phyloP scores from a whole-genome alignment of 371 early-diverging fungal species.

The Entomophthora muscae region DNA sequence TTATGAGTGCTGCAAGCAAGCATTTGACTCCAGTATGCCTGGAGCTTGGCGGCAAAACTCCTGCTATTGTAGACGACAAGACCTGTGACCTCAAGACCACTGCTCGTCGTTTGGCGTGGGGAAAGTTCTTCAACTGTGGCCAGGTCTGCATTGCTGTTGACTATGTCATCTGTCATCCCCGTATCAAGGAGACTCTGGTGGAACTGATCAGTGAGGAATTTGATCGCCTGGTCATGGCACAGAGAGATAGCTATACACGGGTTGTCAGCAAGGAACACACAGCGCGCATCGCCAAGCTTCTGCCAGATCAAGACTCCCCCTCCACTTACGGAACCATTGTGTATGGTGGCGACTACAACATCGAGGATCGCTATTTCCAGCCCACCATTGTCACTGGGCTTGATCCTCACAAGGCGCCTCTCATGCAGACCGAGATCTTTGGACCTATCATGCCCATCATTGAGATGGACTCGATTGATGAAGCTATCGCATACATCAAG shows the following conservation, averaged over 20 bases:
- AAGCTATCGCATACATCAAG: slow-evolving; percentile 47
- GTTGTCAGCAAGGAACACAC: slow-evolving; percentile 56
- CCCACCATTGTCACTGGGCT: slow-evolving; percentile 46
- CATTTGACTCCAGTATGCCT: slow-evolving; percentile 61
- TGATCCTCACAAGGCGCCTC: slow-evolving; percentile 18
- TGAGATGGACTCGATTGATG: slow-evolving; percentile 42
- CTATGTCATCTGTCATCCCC: slow-evolving; percentile 42
- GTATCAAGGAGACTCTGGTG: slow-evolving; percentile 19
- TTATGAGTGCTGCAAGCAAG: slow-evolving; percentile 59
- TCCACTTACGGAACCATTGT: slow-evolving; percentile 24
- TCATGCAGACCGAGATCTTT: slow-evolving; percentile 66
- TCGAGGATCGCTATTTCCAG: slow-evolving; percentile 34
- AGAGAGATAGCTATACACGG: slow-evolving; percentile 34
- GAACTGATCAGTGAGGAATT: slow-evolving; percentile 27
- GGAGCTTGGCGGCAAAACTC: slow-evolving; percentile 80
- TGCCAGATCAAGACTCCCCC: slow-evolving; percentile 21
- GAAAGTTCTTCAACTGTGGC: slow-evolving; percentile 65
- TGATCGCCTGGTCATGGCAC: slow-evolving; percentile 29
- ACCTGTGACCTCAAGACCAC: slow-evolving; percentile 31
- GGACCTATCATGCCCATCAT: slow-evolving; percentile 78
- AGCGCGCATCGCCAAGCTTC: slow-evolving; percentile 34
- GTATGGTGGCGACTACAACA: slow-evolving; percentile 34
- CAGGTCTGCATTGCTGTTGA: slow-evolving; percentile 78
- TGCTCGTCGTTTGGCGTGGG: slow-evolving; percentile 63
- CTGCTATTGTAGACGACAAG: slow-evolving; percentile 46